Evolutionary conservation across 148 eudicot species (phyloP), one percentile per base, ranked within the genome.

Genomic region (Oxyria digyna): DNA sequence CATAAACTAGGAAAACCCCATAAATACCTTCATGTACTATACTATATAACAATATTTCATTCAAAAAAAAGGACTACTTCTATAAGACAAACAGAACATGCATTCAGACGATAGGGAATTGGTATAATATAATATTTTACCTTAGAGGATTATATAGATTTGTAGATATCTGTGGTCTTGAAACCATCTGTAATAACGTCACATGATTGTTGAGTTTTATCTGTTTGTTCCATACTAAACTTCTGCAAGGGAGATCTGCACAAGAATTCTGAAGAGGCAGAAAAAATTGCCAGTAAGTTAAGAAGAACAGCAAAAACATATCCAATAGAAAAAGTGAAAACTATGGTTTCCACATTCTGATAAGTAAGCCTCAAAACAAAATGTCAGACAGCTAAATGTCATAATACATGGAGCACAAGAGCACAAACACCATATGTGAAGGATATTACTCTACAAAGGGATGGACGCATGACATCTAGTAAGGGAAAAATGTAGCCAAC

Each of bases 191-290:
- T 68, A 78, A 54, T 38, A 71, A 62, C 18, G 73, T 54, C 29
- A 76, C 72, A 71, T 71, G 76, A 52, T 67, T 78, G 74, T 72
- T 79, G 41, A 77, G 42, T 71, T 76, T 71, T 75, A 67, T 74
- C 72, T 74, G 79, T 67, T 78, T 87, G 79, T 70, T 79, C 82
- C 78, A 73, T 54, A 78, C 57, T 73, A 82, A 73, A 59, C 69
- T 74, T 74, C 78, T 78, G 40, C 75, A 71, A 63, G 84, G 77
- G 59, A 77, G 55, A 50, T 70, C 74, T 70, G 74, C 78, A 78
- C 54, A 71, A 71, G 81, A 79, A 80, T 83, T 85, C 91, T 87
- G 77, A 73, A 69, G 59, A 68, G 55, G 38, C 65, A 29, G 37
- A 52, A 52, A 52, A 12, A 52, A 20, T 11, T 11, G 10, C 38